phyloP scores from a whole-genome alignment of 192 early-diverging fungal species.

The Dimargaris verticillata region DNA sequence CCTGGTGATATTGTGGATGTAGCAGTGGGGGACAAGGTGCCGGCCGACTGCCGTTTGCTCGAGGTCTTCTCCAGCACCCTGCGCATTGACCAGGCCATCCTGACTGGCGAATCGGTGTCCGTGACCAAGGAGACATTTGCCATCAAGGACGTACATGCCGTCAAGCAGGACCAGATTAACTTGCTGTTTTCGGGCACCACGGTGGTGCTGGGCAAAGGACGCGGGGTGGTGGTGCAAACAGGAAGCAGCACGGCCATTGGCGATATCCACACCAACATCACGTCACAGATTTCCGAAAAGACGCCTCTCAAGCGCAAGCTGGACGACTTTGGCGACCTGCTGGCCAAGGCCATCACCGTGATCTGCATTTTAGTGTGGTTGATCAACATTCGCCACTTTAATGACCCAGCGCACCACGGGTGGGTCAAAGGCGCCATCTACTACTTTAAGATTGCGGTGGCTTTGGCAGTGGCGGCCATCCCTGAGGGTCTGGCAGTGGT shows the following conservation, averaged over 20 bases:
- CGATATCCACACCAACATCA: conserved; percentile 78
- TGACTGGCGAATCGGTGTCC: conserved; percentile 90
- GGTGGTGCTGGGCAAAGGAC: conserved; percentile 79
- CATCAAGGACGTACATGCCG: conserved; percentile 49
- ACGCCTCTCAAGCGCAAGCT: conserved; percentile 90
- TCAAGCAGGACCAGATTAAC: conserved; percentile 93
- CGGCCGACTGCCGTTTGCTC: conserved; percentile 82
- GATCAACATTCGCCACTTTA: conserved; percentile 96
- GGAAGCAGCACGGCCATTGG: conserved; percentile 87
- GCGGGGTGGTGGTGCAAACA: conserved; percentile 74
- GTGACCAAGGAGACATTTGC: conserved; percentile 61
- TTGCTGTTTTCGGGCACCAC: conserved; percentile 95
- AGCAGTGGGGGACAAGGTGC: conserved; percentile 87
- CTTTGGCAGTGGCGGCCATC: conserved; percentile 94
- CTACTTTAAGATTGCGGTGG: conserved; percentile 99
- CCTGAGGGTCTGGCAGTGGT: conserved; percentile 98
- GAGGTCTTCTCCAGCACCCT: conserved; percentile 70
- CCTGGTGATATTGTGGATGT: conserved; percentile 94
- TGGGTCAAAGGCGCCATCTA: conserved; percentile 94
- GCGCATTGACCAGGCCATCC: conserved; percentile 82
- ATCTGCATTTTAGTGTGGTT: conserved; percentile 87
- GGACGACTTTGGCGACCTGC: conserved; percentile 85
- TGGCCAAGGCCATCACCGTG: conserved; percentile 49
- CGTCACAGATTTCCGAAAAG: conserved; percentile 69
- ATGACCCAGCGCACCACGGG: conserved; percentile 68